Evolutionary conservation across 1,284 basidiomycete species (phyloP), one percentile per base, ranked within the genome.

Genomic region (Vanrija pseudolonga): DNA sequence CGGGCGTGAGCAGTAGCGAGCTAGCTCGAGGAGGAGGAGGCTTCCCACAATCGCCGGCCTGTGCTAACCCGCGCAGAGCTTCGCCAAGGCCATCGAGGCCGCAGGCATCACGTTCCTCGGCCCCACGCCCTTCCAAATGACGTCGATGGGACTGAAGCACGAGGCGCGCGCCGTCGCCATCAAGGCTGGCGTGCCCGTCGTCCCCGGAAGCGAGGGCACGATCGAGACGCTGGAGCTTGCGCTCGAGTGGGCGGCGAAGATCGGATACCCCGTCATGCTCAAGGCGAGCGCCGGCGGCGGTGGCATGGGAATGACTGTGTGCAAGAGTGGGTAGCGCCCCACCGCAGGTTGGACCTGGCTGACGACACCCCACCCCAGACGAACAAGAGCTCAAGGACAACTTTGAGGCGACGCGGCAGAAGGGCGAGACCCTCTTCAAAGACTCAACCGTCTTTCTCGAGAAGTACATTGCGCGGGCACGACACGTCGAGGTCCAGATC

Each of bases 241-340:
- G 0, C 53, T 80, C 3, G 58, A 66, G 15, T 64, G 80, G 0
- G 82, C 81, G 1, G 63, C 55, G 6, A 57, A 63, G 26, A 77
- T 84, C 32, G 84, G 82, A 4, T 86, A 79, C 62, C 86, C 84
- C 0, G 77, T 73, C 14, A 64, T 69, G 53, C 51, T 67, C 48
- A 88, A 88, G 69, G 82, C 85, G 6, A 84, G 83, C 0, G 84
- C 82, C 0, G 87, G 86, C 7, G 87, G 86, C 2, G 86, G 87
- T 3, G 87, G 87, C 0, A 84, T 86, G 80, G 86, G 86, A 8
- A 79, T 88, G 60, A 78, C 81, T 8, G 78, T 87, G 19, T 86
- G 84, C 66, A 55, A 77, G n/a, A 60, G 64, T 1, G 80, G 81
- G 43, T 68, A 85, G 18, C 57, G 43, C 43, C 28, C 43, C 5